A percentile compares a stretch with the other conserved stretches of the same genome.
Evolutionary conservation across 306 rosid species (phyloP).

Genomic region (Lotus japonicus): DNA sequence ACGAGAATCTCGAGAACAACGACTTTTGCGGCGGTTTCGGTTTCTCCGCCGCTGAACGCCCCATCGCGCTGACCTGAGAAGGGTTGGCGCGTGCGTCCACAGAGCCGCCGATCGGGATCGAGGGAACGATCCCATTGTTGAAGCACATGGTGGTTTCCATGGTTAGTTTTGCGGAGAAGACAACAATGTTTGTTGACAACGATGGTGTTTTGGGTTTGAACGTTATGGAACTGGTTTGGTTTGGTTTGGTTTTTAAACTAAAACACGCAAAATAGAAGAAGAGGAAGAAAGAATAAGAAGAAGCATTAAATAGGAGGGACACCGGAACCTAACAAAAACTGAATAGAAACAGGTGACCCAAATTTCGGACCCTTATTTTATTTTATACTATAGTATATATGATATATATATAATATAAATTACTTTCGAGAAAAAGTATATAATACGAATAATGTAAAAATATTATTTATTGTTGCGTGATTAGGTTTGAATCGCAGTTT

Average conservation of each 20-base stretch:
- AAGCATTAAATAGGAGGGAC: background rate
- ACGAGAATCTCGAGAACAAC: conserved; percentile 56
- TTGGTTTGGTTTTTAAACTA: background rate
- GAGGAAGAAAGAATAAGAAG: background rate
- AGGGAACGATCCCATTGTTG: conserved; percentile 45
- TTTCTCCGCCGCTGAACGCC: conserved; percentile 32
- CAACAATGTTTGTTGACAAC: conserved; percentile 16
- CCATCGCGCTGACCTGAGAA: conserved; percentile 48
- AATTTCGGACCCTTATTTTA: no score
- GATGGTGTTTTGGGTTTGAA: background rate
- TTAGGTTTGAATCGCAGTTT: background rate
- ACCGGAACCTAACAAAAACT: background rate
- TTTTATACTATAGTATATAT: no score
- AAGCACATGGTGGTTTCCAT: conserved; percentile 61
- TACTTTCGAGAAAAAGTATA: no score
- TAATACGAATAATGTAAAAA: no score
- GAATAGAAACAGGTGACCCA: background rate
- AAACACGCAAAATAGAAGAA: background rate
- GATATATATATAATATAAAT: no score
- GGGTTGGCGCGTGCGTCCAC: conserved; percentile 50
- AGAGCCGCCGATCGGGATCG: conserved; percentile 48
- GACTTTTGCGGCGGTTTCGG: conserved; percentile 31
- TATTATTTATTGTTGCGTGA: background rate
- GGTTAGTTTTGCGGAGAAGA: background rate
- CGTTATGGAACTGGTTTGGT: background rate